Base-by-base conservation (phyloP, 2,329 filamentous ascomycete genomes). In the Paraphoma chrysanthemicola region DNA sequence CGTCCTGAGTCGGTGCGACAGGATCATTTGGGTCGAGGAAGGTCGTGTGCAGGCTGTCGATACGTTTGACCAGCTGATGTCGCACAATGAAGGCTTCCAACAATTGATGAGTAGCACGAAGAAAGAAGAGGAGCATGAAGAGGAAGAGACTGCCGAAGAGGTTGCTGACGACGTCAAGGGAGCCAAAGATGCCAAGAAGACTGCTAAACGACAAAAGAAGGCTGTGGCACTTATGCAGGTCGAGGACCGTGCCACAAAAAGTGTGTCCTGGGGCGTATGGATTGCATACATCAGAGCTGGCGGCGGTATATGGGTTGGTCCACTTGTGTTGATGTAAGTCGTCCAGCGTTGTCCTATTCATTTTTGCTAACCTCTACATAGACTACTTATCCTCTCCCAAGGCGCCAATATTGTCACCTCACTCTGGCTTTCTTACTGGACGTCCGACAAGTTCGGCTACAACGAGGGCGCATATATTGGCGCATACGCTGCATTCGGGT, bases 361-460 rank as follows among this genome's bases (percentile, higher is more conserved):
- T 48, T 11, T n/a, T 31, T 16, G 39, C 46, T 48, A 23, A 48
- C 31, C 4, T 39, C 11, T 6, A 29, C 17, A 11, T 12, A 36
- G 30, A 23, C 76, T 92, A 3, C 82, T 96, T 10, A 74, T 91
- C 6, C 70, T 93, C 10, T 88, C 91, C 0, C 93, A 97, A 71
- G 92, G 89, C 8, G 85, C 90, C 59, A 97, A 96, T 71, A 94
- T 98, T 62, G 84, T 87, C 63, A 97, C 93, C 11, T 93, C 90
- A 69, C 79, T 98, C 52, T 98, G 94, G 94, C 85, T 98, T 1
- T 95, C 93, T 0, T 98, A 88, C 80, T 98, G 94, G 94, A 96
- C 92, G 0, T 91, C 90, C 0, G 78, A 92, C 74, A 89, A 90
- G 71, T 97, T 90, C 64, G 80, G 83, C 7, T 85, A 90, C 56